Base-by-base conservation (phyloP, 129 eudicot species). In the carrot (Daucus carota) region DNA sequence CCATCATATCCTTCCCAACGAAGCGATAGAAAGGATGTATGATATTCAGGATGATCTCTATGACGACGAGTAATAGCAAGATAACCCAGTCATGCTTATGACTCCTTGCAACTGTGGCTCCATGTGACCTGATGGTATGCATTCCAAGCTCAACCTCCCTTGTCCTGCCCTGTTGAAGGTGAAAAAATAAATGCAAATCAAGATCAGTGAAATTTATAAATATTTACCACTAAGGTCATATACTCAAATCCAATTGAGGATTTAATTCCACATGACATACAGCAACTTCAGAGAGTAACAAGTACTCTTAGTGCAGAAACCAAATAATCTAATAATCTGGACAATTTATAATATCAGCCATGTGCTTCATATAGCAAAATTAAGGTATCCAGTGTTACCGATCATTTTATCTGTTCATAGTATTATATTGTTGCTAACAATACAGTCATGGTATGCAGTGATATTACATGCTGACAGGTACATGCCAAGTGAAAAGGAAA, bases 61-160 rank as follows among this genome's bases (percentile, higher is more conserved):
- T 89, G 69, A 77, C 20, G 11, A 47, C 89, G 45, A 92, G 89
- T 13, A 92, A 81, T 31, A 92, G 13, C 80, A 92, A 76, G 83
- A 89, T 89, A 76, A 89, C 81, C 97, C 97, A 92, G 70, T 92
- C 97, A 33, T 87, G 92, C 81, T 72, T 83, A 79, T 92, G 96
- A 74, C 32, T 31, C 79, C 89, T 83, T 72, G 92, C 96, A 47
- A 92, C 76, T 60, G 76, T 66, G 22, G 81, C 63, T 76, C 97
- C 97, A 80, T 92, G 92, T 41, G 90, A 78, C 82, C 76, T 83
- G 45, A 92, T 79, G 29, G 88, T 85, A 73, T 84, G 81, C 48
- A 66, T 44, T 71, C 86, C 88, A 47, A 86, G 76, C 80, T 88
- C 92, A 65, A 66, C 73, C 78, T 81, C 97, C 47, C 76, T 82